Evolutionary conservation across 495 filamentous ascomycete species (phyloP), one percentile per base, ranked within the genome.

Genomic region (Penicillium simplicissimum): DNA sequence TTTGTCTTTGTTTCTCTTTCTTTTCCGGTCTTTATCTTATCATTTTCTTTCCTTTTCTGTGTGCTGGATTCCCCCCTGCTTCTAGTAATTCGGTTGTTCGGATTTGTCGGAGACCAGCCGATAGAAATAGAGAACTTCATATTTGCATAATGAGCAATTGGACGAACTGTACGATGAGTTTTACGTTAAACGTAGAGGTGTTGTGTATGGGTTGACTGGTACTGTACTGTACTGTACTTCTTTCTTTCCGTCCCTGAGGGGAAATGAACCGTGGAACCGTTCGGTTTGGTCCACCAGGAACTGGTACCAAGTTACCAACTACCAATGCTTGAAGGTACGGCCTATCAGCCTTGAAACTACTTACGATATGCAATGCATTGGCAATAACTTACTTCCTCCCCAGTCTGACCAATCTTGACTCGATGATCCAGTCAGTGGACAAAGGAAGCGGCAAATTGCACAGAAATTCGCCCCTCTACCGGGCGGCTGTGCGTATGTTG

Each of bases 121-220:
- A 66, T 66, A 64, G 63, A 64, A 67, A 68, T 65, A 68, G 62
- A 71, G 64, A 67, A 59, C 57, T 45, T 62, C 68, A 68, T 64
- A 64, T 66, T 55, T 71, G 63, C 59, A 59, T 47, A 68, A 57
- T 60, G 48, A 17, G 52, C 23, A 14, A 15, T 38, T 52, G 25
- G 53, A 36, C 14, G 57, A 60, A 45, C 21, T 45, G 42, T 8
- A 45, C 2, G 23, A 21, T 23, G 42, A 21, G 42, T 23, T 11
- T 11, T 60, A 21, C 37, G 43, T 13, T 8, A 14, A 14, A n/a
- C 9, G 7, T 23, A 1, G 23, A 23, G 15, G 23, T 49, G 45
- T 49, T 49, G n/a, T n/a, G n/a, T 49, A 31, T 5, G 0, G 9
- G 45, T n/a, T 28, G 8, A 15, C n/a, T n/a, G n/a, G n/a, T n/a